phyloP scores from a whole-genome alignment of 2,329 filamentous ascomycete species.

The Aspergillus ibericus region DNA sequence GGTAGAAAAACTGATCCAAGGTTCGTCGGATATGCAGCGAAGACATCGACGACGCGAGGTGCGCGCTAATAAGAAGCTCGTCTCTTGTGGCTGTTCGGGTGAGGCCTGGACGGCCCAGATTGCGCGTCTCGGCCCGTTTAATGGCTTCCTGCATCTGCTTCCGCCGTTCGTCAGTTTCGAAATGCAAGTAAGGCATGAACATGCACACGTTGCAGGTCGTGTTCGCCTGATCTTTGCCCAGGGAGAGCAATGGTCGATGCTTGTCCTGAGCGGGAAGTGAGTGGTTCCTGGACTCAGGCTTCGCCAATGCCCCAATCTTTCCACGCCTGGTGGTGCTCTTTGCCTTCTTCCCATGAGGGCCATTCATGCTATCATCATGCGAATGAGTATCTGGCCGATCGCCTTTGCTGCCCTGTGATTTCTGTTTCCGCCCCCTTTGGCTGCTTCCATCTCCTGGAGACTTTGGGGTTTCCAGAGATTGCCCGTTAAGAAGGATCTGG shows the following conservation, averaged over 20 bases:
- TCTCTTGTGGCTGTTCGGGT: slow-evolving; percentile 34
- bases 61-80: slow-evolving; percentile 39
- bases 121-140: slow-evolving; percentile 32
- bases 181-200: slow-evolving; percentile 67
- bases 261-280: slow-evolving; percentile 35
- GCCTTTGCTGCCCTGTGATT: slow-evolving; percentile 23
- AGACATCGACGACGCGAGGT: slow-evolving; percentile 36
- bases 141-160: slow-evolving; percentile 60
- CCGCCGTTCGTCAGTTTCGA: slow-evolving; percentile 58
- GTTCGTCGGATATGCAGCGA: slow-evolving; percentile 60
- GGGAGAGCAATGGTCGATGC: slow-evolving; percentile 38
- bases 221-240: slow-evolving; percentile 31
- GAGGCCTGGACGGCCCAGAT: slow-evolving; percentile 21
- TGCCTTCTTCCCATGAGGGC: slow-evolving; percentile 28
- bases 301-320: slow-evolving; percentile 26
- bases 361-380: slow-evolving; percentile 25
- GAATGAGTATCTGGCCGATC: slow-evolving; percentile 28
- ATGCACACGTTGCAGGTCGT: slow-evolving; percentile 31
- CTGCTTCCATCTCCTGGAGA: slow-evolving; percentile 9
- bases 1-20: slow-evolving; percentile 66
- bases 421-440: slow-evolving; percentile 27
- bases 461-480: slow-evolving; percentile 17
- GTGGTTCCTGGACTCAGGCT: slow-evolving; percentile 29
- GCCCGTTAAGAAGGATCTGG: slow-evolving; percentile 23
- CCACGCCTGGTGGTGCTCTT: slow-evolving; percentile 29